Evolutionary conservation across 441 rosid genomes (phyloP).

Genomic region (Macaranga tanarius): DNA sequence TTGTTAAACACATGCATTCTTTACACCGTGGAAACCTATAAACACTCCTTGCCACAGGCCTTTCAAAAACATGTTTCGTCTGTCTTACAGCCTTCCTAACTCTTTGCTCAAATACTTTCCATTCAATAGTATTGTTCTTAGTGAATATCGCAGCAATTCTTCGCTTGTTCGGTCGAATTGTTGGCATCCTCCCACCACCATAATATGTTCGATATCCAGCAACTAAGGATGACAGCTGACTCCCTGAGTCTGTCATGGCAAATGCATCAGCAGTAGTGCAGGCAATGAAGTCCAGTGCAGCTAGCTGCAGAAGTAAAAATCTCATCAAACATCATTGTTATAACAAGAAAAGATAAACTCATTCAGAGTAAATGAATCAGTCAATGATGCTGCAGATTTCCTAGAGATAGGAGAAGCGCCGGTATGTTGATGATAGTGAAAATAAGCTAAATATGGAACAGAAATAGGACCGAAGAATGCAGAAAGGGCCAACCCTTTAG

Average conservation of each 20-base stretch:
- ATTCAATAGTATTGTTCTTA: constrained; percentile 72
- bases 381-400: neutral
- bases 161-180: constrained; percentile 85
- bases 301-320: constrained; percentile 49
- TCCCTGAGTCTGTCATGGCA: constrained; percentile 98
- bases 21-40: constrained; percentile 81
- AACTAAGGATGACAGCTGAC: constrained; percentile 85
- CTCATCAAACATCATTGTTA: neutral
- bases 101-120: constrained; percentile 86
- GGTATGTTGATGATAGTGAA: no score
- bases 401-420: neutral
- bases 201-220: constrained; percentile 89
- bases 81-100: constrained; percentile 91
- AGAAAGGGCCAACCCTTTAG: no score
- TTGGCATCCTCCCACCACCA: constrained; percentile 94
- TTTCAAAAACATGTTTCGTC: constrained; percentile 71
- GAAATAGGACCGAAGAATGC: no score
- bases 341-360: neutral
- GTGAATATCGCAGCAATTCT: constrained; percentile 71
- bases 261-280: constrained; percentile 84
- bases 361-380: neutral
- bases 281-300: constrained; percentile 87
- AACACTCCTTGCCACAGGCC: constrained; percentile 79
- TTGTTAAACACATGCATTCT: constrained; percentile 70
- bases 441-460: no score